Evolutionary conservation across 2,329 filamentous ascomycete genomes (phyloP).

Genomic region (Bipolaris bicolor): DNA sequence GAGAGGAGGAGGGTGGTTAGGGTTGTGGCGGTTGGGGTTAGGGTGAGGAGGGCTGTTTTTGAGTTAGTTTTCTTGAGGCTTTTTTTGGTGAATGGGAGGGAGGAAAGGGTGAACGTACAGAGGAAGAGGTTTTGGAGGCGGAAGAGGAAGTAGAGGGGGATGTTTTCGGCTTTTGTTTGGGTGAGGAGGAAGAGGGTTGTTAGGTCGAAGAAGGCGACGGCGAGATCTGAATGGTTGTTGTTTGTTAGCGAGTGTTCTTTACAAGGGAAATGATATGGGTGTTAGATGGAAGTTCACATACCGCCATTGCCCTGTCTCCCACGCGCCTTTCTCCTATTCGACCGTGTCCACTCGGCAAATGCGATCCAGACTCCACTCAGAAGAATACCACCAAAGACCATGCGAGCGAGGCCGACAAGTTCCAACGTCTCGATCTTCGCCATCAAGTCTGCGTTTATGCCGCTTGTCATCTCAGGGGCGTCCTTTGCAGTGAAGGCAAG

Average conservation of each 20-base stretch:
- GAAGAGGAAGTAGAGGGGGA: conserved; percentile 82
- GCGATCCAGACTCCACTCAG: conserved; percentile 40
- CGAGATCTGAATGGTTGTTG: conserved; percentile 47
- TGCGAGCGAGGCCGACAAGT: conserved; percentile 38
- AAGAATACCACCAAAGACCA: conserved; percentile 48
- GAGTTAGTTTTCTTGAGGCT: background rate
- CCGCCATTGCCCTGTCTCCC: conserved; percentile 32
- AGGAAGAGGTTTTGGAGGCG: conserved; percentile 65
- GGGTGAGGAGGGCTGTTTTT: conserved; percentile 48
- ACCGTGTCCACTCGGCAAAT: conserved; percentile 36
- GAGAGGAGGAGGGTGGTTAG: conserved; percentile 77
- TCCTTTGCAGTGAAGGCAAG: conserved; percentile 86
- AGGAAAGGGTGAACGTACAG: too few relatives aligned
- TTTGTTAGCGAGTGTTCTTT: conserved; percentile 2
- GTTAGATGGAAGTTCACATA: conserved; percentile 17
- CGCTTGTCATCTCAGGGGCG: conserved; percentile 73
- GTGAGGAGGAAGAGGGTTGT: conserved; percentile 82
- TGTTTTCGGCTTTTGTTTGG: conserved; percentile 83
- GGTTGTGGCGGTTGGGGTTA: conserved; percentile 64
- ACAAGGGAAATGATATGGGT: too few relatives aligned
- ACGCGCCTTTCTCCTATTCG: conserved; percentile 20
- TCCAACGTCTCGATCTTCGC: conserved; percentile 53
- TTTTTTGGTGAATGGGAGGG: too few relatives aligned
- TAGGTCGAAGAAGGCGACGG: conserved; percentile 64
- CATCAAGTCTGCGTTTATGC: conserved; percentile 52